These are phyloP conservation scores for Blastobotrys peoriensis DNA, from an alignment of 805 yeast species.

Conservation along the genomic window DNA sequence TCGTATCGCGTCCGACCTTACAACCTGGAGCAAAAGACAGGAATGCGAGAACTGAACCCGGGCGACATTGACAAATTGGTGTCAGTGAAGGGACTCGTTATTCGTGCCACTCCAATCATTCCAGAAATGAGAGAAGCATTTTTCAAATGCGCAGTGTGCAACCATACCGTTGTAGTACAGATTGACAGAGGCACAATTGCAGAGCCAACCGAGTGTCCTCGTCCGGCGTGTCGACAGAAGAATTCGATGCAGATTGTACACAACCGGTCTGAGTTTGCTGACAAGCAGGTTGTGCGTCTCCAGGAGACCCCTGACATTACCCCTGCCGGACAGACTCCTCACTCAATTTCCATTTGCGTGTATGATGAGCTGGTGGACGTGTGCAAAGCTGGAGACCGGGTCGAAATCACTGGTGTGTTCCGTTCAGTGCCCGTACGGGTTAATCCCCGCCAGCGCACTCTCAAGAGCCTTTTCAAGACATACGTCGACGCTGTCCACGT, in stretches of 20 bases:
- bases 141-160: slow-evolving; percentile 91
- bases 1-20: slow-evolving; percentile 86
- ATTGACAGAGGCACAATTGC: slow-evolving; percentile 91
- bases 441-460: slow-evolving; percentile 75
- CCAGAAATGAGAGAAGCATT: slow-evolving; percentile 98
- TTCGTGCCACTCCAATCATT: slow-evolving; percentile 82
- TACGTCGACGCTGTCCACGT: slow-evolving; percentile 92
- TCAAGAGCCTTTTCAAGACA: slow-evolving; percentile 83
- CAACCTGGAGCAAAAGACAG: slow-evolving; percentile 61
- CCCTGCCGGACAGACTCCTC: slow-evolving; percentile 99
- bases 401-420: slow-evolving; percentile 93
- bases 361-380: slow-evolving; percentile 94
- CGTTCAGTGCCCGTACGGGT: slow-evolving; percentile 88
- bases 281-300: slow-evolving; percentile 86
- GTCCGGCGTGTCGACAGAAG: slow-evolving; percentile 71
- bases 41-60: slow-evolving; percentile 91
- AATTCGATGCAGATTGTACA: slow-evolving; percentile 89
- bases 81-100: slow-evolving; percentile 81
- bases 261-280: slow-evolving; percentile 88
- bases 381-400: slow-evolving; percentile 93
- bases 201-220: slow-evolving; percentile 91
- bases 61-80: slow-evolving; percentile 91
- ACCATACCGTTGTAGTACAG: slow-evolving; percentile 84
- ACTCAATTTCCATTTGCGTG: slow-evolving; percentile 85
- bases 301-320: slow-evolving; percentile 96